Percentiles rank a stretch among this genome's conserved stretches.
phyloP scores from a whole-genome alignment of 495 filamentous ascomycete genomes.

The Trichoderma gamsii region DNA sequence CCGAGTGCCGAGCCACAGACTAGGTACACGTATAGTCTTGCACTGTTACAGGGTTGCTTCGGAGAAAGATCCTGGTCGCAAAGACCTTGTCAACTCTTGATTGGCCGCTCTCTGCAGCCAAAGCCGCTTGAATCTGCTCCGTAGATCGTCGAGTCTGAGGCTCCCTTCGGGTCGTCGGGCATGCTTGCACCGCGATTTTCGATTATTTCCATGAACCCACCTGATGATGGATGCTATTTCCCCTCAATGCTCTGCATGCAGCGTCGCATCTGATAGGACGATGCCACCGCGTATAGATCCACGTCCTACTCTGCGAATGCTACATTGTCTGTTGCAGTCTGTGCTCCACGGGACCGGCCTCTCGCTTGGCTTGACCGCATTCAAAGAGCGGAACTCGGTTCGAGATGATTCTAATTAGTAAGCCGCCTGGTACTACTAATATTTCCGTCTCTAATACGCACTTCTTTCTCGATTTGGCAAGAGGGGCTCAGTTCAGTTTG shows the following conservation, averaged over 20 bases:
- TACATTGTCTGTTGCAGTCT: background rate
- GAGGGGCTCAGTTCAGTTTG: too few relatives aligned
- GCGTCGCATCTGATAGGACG: too few relatives aligned
- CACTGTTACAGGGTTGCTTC: background rate
- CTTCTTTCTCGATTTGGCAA: too few relatives aligned
- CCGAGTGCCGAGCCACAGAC: background rate
- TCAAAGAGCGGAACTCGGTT: background rate
- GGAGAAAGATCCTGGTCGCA: background rate
- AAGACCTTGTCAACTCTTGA: background rate
- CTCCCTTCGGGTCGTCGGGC: constrained; percentile 1
- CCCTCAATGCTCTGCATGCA: too few relatives aligned
- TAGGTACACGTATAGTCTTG: background rate
- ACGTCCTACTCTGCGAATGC: background rate
- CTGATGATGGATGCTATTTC: too few relatives aligned
- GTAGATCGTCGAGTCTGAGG: background rate
- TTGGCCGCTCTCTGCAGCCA: background rate
- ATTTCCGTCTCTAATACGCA: background rate
- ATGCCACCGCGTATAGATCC: background rate
- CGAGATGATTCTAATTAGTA: constrained; percentile 11
- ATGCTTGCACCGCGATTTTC: background rate
- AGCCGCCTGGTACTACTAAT: background rate
- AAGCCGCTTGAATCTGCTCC: too few relatives aligned
- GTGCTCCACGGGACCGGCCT: background rate
- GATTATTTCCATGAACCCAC: too few relatives aligned
- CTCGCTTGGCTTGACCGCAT: constrained; percentile 7